Conservation (phyloP, 2,329 filamentous ascomycete species). For the Cadophora gregata region DNA sequence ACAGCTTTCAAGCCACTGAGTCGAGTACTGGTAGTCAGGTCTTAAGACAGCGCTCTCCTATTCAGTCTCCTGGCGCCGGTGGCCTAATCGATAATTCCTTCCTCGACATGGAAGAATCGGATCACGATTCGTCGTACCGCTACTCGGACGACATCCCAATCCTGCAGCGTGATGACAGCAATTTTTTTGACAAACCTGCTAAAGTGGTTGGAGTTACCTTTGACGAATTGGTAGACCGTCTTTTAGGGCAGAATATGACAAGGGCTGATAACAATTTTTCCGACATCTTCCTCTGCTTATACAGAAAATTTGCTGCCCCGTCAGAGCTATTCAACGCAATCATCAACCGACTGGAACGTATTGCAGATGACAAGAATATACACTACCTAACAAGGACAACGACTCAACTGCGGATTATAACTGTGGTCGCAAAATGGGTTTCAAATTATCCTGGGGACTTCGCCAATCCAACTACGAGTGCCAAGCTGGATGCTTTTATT, state of each 20-base stretch:
- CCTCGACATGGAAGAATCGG: slow-evolving; percentile 64
- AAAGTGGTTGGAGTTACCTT: slow-evolving; percentile 62
- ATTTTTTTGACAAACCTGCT: slow-evolving; percentile 57
- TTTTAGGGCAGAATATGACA: slow-evolving; percentile 81
- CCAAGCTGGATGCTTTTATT: slow-evolving; percentile 77
- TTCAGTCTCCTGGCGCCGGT: slow-evolving; percentile 31
- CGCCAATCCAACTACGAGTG: slow-evolving; percentile 75
- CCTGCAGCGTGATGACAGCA: slow-evolving; percentile 70
- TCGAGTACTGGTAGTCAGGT: slow-evolving; percentile 23
- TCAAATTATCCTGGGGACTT: slow-evolving; percentile 92
- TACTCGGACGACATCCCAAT: slow-evolving; percentile 72
- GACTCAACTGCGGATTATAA: slow-evolving; percentile 82
- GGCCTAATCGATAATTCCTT: slow-evolving; percentile 38
- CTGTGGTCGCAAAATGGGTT: slow-evolving; percentile 88
- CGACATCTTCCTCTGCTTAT: slow-evolving; percentile 88
- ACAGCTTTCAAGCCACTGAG: slow-evolving; percentile 36
- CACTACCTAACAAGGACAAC: slow-evolving; percentile 79
- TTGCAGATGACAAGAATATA: slow-evolving; percentile 69
- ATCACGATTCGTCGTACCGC: slow-evolving; percentile 65
- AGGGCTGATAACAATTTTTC: slow-evolving; percentile 89
- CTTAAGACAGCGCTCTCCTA: slow-evolving; percentile 32
- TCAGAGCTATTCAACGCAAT: slow-evolving; percentile 79
- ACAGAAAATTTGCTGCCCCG: slow-evolving; percentile 90
- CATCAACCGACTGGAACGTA: slow-evolving; percentile 73
- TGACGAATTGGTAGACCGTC: slow-evolving; percentile 83